phyloP scores from a whole-genome alignment of 345 rosid genomes.

The Populus ilicifolia region DNA sequence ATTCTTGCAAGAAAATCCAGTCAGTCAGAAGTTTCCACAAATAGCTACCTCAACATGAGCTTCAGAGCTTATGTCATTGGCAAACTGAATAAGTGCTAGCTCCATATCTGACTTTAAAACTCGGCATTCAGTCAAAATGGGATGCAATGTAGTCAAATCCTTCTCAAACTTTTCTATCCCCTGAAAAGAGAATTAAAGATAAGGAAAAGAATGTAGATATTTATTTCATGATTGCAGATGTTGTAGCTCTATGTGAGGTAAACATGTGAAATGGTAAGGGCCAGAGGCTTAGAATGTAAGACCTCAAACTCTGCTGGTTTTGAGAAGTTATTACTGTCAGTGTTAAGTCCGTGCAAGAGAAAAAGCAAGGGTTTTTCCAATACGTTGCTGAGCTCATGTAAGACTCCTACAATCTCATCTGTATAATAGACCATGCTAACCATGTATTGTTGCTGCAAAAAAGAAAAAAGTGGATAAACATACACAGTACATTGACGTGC shows the following conservation, averaged over 20 bases:
- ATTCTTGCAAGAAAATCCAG: not conserved
- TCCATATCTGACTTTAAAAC: slow-evolving; percentile 75
- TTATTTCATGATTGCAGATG: not conserved
- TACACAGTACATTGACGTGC: slow-evolving; percentile 3
- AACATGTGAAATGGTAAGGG: slow-evolving; percentile 2
- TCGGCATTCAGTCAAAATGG: slow-evolving; percentile 90
- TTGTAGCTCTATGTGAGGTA: not conserved
- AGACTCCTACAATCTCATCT: slow-evolving; percentile 63
- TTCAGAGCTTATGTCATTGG: slow-evolving; percentile 93
- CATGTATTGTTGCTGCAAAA: slow-evolving; percentile 66
- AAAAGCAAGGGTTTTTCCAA: slow-evolving; percentile 57
- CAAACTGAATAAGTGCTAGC: slow-evolving; percentile 85
- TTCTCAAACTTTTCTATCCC: slow-evolving; percentile 66
- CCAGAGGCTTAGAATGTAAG: slow-evolving; percentile 12
- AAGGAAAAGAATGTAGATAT: not conserved
- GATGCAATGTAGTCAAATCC: slow-evolving; percentile 73
- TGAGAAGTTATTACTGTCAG: slow-evolving; percentile 76
- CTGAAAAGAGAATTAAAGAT: slow-evolving; percentile 36
- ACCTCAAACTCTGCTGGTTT: slow-evolving; percentile 88
- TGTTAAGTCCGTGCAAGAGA: slow-evolving; percentile 83
- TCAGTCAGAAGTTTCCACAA: not conserved
- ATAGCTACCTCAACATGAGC: slow-evolving; percentile 78
- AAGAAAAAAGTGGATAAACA: slow-evolving; percentile 11
- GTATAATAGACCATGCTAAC: slow-evolving; percentile 59
- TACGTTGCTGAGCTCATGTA: slow-evolving; percentile 48